These are phyloP conservation scores for Botrytis byssoidea DNA, from an alignment of 2,329 filamentous ascomycete genomes.

Conservation along the genomic window DNA sequence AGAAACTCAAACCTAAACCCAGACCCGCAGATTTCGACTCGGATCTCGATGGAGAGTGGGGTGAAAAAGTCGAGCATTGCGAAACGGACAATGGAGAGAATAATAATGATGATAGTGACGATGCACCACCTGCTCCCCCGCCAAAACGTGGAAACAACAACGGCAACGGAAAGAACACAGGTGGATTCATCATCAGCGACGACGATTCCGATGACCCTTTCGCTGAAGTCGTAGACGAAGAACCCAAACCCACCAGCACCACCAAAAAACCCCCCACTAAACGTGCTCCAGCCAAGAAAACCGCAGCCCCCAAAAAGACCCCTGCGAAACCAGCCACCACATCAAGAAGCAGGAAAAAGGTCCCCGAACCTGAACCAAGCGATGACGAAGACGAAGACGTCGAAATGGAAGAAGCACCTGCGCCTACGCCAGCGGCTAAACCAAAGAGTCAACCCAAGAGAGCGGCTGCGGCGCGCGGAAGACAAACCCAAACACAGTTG, in stretches of 20 bases:
- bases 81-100: slow-evolving; percentile 31
- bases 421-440: slow-evolving; percentile 39
- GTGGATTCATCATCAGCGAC: slow-evolving; percentile 32
- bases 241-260: not conserved
- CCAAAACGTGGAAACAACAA: slow-evolving; percentile 19
- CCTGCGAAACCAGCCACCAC: slow-evolving; percentile 41
- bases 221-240: not conserved
- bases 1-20: slow-evolving; percentile 63
- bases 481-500: slow-evolving; percentile 53
- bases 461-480: slow-evolving; percentile 33
- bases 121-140: slow-evolving; percentile 39
- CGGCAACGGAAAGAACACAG: not conserved
- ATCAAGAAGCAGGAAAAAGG: slow-evolving; percentile 46
- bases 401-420: slow-evolving; percentile 49
- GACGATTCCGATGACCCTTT: slow-evolving; percentile 55
- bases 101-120: slow-evolving; percentile 46
- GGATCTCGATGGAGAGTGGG: slow-evolving; percentile 86
- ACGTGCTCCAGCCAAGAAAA: slow-evolving; percentile 41
- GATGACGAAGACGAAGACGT: slow-evolving; percentile 50
- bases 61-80: slow-evolving; percentile 52
- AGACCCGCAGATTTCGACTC: slow-evolving; percentile 82
- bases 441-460: slow-evolving; percentile 40
- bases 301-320: slow-evolving; percentile 41
- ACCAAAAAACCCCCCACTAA: slow-evolving; percentile 36
- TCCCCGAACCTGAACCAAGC: slow-evolving; percentile 35